phyloP scores from a whole-genome alignment of 2,329 filamentous ascomycete species.

The Penicillium sp. region DNA sequence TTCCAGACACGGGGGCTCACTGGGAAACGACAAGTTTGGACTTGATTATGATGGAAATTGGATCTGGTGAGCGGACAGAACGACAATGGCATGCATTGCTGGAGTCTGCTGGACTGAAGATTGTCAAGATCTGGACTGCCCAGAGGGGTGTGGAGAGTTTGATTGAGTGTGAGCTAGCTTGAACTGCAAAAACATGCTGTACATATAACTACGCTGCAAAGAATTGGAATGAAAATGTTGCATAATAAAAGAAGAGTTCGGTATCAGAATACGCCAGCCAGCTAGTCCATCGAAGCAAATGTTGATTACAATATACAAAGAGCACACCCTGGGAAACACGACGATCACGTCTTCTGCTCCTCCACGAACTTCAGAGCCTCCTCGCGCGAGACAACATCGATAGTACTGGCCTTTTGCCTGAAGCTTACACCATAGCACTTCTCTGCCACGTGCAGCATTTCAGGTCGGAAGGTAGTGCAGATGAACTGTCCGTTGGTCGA shows the following conservation, averaged over 20 bases:
- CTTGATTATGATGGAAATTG: conserved; percentile 44
- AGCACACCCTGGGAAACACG: conserved; percentile 1
- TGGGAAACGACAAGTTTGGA: conserved; percentile 37
- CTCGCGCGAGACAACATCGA: conserved; percentile 83
- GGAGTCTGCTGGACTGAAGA: conserved; percentile 34
- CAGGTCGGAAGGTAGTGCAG: conserved; percentile 96
- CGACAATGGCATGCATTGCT: conserved; percentile 38
- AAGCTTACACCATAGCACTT: conserved; percentile 96
- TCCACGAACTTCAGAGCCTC: conserved; percentile 93
- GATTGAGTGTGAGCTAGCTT: conserved; percentile 26
- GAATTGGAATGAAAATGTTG: neutral
- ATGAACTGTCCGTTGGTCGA: conserved; percentile 75
- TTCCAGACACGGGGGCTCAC: conserved; percentile 37
- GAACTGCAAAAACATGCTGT: neutral
- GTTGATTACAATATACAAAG: conserved; percentile 11
- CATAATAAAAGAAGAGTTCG: conserved; percentile 9
- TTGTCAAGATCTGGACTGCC: conserved; percentile 34
- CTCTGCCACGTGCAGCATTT: conserved; percentile 92
- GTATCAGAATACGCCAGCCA: conserved; percentile 18
- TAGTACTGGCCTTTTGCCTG: conserved; percentile 87
- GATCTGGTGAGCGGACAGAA: conserved; percentile 41
- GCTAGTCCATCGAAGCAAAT: conserved; percentile 16
- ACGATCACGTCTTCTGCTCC: conserved; percentile 60
- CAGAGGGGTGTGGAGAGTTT: conserved; percentile 20
- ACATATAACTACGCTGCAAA: neutral